These are phyloP conservation scores for Monascus purpureus DNA, from an alignment of 495 filamentous ascomycete species.

Conservation along the genomic window DNA sequence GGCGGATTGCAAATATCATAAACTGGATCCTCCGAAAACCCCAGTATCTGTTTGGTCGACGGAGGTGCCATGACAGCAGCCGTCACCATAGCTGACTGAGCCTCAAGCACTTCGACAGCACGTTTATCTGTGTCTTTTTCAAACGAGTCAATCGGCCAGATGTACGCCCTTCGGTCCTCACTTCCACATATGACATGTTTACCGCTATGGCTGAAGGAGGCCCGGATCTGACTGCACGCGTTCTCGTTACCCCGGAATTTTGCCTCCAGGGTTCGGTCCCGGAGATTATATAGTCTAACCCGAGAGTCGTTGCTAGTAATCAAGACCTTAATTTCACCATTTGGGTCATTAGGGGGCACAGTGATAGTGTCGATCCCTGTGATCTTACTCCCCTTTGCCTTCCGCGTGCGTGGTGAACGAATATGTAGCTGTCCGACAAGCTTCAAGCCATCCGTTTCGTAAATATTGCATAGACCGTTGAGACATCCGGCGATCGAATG, in stretches of 20 bases:
- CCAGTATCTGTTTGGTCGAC: slow-evolving; percentile 61
- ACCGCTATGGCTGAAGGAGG: slow-evolving; percentile 76
- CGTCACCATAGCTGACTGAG: slow-evolving; percentile 79
- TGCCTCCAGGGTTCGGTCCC: slow-evolving; percentile 67
- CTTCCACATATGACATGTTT: slow-evolving; percentile 85
- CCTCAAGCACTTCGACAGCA: slow-evolving; percentile 76
- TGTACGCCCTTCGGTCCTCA: slow-evolving; percentile 77
- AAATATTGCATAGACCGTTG: slow-evolving; percentile 78
- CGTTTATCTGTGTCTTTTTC: slow-evolving; percentile 65
- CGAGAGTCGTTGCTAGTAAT: slow-evolving; percentile 94
- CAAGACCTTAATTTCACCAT: slow-evolving; percentile 68
- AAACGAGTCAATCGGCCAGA: slow-evolving; percentile 58
- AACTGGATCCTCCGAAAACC: slow-evolving; percentile 74
- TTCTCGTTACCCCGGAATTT: slow-evolving; percentile 94
- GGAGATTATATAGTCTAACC: slow-evolving; percentile 78
- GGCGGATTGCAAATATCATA: slow-evolving; percentile 96
- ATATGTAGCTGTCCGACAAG: slow-evolving; percentile 76
- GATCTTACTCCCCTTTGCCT: slow-evolving; percentile 94
- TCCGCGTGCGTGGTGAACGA: slow-evolving; percentile 75
- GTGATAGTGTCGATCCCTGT: slow-evolving; percentile 77
- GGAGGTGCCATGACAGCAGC: slow-evolving; percentile 73
- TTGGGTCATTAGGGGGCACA: slow-evolving; percentile 43
- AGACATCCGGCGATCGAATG: slow-evolving; percentile 80
- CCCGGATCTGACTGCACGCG: slow-evolving; percentile 80
- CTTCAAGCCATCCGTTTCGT: slow-evolving; percentile 87